Percentiles rank a stretch among this genome's conserved stretches.
Evolutionary conservation across 1,139 yeast species (phyloP).

Genomic region (Geotrichum candidum): DNA sequence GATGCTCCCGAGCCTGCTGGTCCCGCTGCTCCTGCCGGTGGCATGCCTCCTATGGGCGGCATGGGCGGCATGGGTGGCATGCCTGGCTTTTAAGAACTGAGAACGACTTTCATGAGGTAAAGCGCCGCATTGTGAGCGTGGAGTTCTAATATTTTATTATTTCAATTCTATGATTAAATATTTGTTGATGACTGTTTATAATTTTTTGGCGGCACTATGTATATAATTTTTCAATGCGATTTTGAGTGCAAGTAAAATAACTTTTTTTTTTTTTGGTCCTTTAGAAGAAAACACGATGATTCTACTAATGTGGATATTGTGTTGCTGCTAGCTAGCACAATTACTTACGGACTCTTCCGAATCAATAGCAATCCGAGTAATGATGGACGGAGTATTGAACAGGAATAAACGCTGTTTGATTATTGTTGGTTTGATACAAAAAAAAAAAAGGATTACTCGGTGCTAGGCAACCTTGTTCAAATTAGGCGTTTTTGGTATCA

Average conservation of each 20-base stretch:
- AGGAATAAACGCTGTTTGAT: no score
- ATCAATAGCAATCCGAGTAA: no score
- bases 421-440: neutral
- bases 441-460: neutral
- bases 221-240: constrained; percentile 5
- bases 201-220: constrained; percentile 7
- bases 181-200: neutral
- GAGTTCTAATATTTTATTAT: neutral
- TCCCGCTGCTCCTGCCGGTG: constrained; percentile 59
- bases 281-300: no score
- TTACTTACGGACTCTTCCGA: no score
- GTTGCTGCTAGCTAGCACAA: no score
- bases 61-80: constrained; percentile 49
- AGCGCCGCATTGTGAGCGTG: neutral
- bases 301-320: no score
- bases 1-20: constrained; percentile 92
- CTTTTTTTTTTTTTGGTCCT: neutral
- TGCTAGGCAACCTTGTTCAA: neutral
- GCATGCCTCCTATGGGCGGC: constrained; percentile 55
- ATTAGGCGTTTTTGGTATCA: neutral
- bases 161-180: neutral
- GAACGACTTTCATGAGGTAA: neutral
- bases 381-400: no score
- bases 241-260: neutral
- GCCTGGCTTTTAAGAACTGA: constrained; percentile 23